Base-by-base conservation (phyloP, 345 rosid species). In the Eutrema japonicum region DNA sequence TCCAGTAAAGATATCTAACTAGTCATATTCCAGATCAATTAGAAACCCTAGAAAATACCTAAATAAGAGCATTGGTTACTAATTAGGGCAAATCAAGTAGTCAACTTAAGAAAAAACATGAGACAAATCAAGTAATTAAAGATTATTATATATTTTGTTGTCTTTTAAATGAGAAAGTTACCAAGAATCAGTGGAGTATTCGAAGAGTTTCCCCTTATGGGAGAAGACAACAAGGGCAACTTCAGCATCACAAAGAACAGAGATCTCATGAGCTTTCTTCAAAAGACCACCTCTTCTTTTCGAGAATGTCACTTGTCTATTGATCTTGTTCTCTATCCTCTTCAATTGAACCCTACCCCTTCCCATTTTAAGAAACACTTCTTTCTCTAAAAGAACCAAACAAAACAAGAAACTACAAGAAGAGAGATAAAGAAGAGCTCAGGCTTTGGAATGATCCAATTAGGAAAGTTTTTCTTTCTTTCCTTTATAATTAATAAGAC, bases 251-350 rank as follows among this genome's bases (percentile, higher is more conserved):
- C 93, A 88, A 5, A 88, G 72, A 54, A 88, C 86, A 29, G 93
- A 88, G 88, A 89, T 85, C 87, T 89, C 94, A 77, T 89, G 88
- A 77, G 94, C 94, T 78, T 89, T 89, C 91, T 89, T 89, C 84
- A 85, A 37, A 77, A 89, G 79, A 7, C 96, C 96, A 72, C 49
- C 83, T 78, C 90, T 83, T 72, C 96, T 84, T 77, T 89, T 89
- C 7, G 96, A 87, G 74, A 89, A 89, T 18, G 95, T 89, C 42
- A 89, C 93, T 53, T 88, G 93, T 50, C 89, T 65, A 77, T 88
- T 88, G 84, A 88, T 88, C 84, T 86, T 88, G 85, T 88, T 88
- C 79, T 88, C 94, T 62, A 89, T 87, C 76, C 91, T 84, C 89
- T 84, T 89, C 86, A 89, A 35, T 82, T 89, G 91, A 89, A 89